Percentiles rank a stretch among this genome's conserved stretches.
Conservation (phyloP, 225 moss, liverwort and hornwort species). For the Asterella californica region DNA sequence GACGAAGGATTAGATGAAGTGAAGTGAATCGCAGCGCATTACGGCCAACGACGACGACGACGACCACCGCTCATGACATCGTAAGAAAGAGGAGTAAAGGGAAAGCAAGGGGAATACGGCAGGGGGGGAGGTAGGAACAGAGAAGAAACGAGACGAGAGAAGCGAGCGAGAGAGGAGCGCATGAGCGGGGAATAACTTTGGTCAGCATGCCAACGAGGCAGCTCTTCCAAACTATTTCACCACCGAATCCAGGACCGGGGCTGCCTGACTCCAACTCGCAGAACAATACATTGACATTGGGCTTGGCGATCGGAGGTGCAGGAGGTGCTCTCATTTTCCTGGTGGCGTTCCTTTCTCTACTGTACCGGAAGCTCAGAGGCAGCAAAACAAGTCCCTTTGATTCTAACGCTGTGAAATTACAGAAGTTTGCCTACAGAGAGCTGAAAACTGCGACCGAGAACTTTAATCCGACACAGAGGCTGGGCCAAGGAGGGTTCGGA, state of each 20-base stretch:
- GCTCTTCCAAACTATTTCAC: slow-evolving; percentile 42
- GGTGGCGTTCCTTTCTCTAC: slow-evolving; percentile 41
- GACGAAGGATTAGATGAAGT: neutral
- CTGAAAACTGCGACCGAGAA: slow-evolving; percentile 77
- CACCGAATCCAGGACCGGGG: slow-evolving; percentile 28
- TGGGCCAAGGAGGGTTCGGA: slow-evolving; percentile 94
- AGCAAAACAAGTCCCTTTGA: slow-evolving; percentile 58
- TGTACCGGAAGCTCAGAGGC: slow-evolving; percentile 63
- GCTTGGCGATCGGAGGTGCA: slow-evolving; percentile 69
- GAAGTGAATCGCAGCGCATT: neutral
- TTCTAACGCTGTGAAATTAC: slow-evolving; percentile 51
- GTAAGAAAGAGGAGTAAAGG: neutral
- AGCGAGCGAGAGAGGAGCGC: slow-evolving; percentile 16
- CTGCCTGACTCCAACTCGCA: slow-evolving; percentile 23
- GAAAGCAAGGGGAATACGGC: neutral
- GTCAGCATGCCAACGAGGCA: slow-evolving; percentile 83
- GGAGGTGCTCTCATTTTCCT: slow-evolving; percentile 53
- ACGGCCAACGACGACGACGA: neutral
- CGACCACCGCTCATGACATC: neutral
- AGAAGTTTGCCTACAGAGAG: slow-evolving; percentile 74
- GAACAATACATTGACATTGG: slow-evolving; percentile 52
- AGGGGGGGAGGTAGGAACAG: no score
- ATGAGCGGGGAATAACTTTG: slow-evolving; percentile 18
- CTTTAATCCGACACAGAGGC: slow-evolving; percentile 67
- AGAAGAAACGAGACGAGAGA: neutral